A percentile compares a stretch with the other conserved stretches of the same genome.
Evolutionary conservation across 2,329 filamentous ascomycete genomes (phyloP).

Genomic region (Botrytis squamosa): DNA sequence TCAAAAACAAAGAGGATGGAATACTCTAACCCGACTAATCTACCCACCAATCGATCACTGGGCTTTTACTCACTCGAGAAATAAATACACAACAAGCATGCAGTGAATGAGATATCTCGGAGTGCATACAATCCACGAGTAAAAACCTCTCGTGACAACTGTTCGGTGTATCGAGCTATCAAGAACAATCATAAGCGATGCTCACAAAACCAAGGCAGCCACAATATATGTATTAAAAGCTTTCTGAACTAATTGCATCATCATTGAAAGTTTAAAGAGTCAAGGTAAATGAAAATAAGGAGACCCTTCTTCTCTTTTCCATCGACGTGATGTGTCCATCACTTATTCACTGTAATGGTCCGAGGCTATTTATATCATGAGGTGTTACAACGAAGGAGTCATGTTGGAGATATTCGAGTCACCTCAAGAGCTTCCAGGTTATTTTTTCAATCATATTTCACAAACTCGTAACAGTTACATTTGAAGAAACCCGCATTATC

Average conservation of each 20-base stretch:
- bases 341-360: background rate
- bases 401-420: background rate
- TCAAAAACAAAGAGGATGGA: background rate
- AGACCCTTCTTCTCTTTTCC: too few relatives aligned
- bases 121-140: background rate
- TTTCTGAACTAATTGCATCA: too few relatives aligned
- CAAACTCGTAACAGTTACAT: background rate
- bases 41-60: rapidly evolving
- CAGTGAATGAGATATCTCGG: background rate
- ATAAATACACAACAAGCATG: background rate
- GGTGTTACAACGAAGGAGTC: background rate
- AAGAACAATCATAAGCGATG: background rate
- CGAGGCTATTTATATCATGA: background rate
- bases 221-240: too few relatives aligned
- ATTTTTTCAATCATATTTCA: rapidly evolving
- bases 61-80: rapidly evolving
- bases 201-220: too few relatives aligned
- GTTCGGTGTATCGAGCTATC: background rate
- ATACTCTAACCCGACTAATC: background rate
- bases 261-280: too few relatives aligned
- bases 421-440: background rate
- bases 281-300: too few relatives aligned
- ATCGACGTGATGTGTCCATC: too few relatives aligned
- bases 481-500: background rate
- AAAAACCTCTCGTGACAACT: background rate